A percentile compares a stretch with the other conserved stretches of the same genome.
These are phyloP conservation scores for Trypanosoma melophagium DNA, from an alignment of 208 protist species.

Conservation along the genomic window DNA sequence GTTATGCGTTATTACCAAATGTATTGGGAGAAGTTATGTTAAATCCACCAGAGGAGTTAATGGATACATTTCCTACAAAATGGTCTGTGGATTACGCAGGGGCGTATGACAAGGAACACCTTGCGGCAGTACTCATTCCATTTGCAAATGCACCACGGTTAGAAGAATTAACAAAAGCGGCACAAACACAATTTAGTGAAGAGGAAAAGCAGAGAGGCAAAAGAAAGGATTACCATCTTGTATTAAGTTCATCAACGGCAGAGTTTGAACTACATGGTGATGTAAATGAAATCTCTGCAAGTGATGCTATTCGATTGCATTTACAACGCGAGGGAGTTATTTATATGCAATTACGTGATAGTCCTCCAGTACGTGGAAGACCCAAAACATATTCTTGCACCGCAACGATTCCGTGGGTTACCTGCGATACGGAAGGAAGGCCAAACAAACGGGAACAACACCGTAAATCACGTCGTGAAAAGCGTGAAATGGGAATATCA, in stretches of 20 bases:
- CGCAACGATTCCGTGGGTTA: constrained; percentile 34
- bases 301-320: constrained; percentile 16
- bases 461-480: background rate
- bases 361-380: constrained; percentile 34
- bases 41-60: constrained; percentile 36
- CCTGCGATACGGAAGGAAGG: background rate
- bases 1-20: constrained; percentile 45
- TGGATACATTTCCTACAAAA: constrained; percentile 52
- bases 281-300: constrained; percentile 22
- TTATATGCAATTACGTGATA: constrained; percentile 40
- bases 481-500: background rate
- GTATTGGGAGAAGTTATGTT: constrained; percentile 53
- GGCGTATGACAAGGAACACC: constrained; percentile 60
- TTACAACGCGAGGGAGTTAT: constrained; percentile 16
- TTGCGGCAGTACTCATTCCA: constrained; percentile 67
- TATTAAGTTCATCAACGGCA: constrained; percentile 4
- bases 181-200: constrained; percentile 24
- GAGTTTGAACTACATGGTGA: constrained; percentile 38
- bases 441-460: background rate
- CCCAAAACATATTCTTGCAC: constrained; percentile 68
- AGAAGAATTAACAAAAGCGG: constrained; percentile 30
- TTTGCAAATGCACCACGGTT: constrained; percentile 62
- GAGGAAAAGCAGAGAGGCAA: constrained; percentile 38
- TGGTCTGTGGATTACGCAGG: constrained; percentile 76
- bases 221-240: constrained; percentile 30